Percentiles rank a stretch among this genome's conserved stretches.
Evolutionary conservation across 176 grass and related monocot species (phyloP).

Genomic region (Carex cristatella): DNA sequence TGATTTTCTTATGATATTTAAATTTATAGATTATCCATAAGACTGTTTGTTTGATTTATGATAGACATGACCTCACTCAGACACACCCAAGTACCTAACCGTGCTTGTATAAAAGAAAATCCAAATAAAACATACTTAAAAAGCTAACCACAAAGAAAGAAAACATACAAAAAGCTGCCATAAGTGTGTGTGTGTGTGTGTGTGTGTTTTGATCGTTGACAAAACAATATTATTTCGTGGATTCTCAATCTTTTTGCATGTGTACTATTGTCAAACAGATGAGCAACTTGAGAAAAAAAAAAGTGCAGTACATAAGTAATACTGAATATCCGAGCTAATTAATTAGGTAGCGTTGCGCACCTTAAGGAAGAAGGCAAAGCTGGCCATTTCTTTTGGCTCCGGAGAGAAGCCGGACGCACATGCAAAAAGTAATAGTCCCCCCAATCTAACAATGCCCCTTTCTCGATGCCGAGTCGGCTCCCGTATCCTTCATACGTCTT

Average conservation of each 20-base stretch:
- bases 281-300: not conserved
- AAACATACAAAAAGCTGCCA: not conserved
- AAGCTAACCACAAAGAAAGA: not conserved
- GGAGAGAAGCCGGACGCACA: constrained; percentile 43
- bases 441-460: constrained; percentile 61
- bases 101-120: not conserved
- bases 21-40: not conserved
- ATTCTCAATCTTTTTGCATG: not conserved
- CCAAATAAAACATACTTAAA: not conserved
- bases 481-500: constrained; percentile 90
- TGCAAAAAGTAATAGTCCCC: constrained; percentile 85
- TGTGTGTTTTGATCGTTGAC: not conserved
- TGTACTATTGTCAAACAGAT: not conserved
- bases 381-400: constrained; percentile 79
- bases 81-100: not conserved
- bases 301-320: not conserved
- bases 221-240: not conserved
- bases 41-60: not conserved
- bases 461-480: constrained; percentile 60
- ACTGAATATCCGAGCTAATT: not conserved
- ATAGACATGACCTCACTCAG: not conserved
- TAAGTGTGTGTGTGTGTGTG: too few species aligned
- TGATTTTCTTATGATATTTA: not conserved
- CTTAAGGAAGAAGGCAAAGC: constrained; percentile 33
- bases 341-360: constrained; percentile 7